phyloP scores from a whole-genome alignment of 495 filamentous ascomycete genomes.

The Talaromyces ruber region DNA sequence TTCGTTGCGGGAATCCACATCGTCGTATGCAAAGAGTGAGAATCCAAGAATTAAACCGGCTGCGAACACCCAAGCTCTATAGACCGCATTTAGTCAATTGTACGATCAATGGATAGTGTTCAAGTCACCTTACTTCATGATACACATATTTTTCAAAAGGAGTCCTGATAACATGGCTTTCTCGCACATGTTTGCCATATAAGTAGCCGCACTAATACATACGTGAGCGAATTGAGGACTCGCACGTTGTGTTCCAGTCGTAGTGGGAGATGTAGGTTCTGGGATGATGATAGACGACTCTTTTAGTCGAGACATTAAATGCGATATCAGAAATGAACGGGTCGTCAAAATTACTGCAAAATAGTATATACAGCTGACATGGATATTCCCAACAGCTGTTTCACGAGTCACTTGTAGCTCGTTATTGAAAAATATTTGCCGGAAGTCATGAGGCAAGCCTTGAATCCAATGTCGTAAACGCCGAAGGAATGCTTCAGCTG shows the following conservation, averaged over 20 bases:
- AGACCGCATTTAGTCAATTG: neutral
- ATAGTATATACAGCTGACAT: slow-evolving; percentile 34
- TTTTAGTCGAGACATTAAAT: slow-evolving; percentile 26
- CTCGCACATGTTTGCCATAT: slow-evolving; percentile 6
- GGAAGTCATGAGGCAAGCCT: slow-evolving; percentile 11
- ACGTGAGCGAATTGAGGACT: slow-evolving; percentile 1
- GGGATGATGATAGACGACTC: slow-evolving; percentile 5
- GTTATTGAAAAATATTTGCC: slow-evolving; percentile 9
- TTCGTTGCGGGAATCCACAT: neutral
- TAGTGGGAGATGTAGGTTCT: neutral
- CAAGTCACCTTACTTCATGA: neutral
- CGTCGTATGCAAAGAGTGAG: slow-evolving; percentile 30
- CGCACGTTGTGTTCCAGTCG: neutral
- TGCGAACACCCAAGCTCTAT: slow-evolving; percentile 32
- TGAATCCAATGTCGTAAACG: slow-evolving; percentile 29
- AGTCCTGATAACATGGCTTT: slow-evolving; percentile 1
- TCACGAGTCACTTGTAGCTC: slow-evolving; percentile 10
- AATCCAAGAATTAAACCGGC: slow-evolving; percentile 34
- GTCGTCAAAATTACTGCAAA: slow-evolving; percentile 36
- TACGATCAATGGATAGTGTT: neutral
- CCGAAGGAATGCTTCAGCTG: slow-evolving; percentile 24
- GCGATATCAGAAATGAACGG: slow-evolving; percentile 30
- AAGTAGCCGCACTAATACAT: slow-evolving; percentile 1
- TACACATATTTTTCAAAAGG: slow-evolving; percentile 2
- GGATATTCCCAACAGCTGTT: slow-evolving; percentile 27